Base-by-base conservation (phyloP, 441 rosid genomes). In the Euphorbia celastroides region DNA sequence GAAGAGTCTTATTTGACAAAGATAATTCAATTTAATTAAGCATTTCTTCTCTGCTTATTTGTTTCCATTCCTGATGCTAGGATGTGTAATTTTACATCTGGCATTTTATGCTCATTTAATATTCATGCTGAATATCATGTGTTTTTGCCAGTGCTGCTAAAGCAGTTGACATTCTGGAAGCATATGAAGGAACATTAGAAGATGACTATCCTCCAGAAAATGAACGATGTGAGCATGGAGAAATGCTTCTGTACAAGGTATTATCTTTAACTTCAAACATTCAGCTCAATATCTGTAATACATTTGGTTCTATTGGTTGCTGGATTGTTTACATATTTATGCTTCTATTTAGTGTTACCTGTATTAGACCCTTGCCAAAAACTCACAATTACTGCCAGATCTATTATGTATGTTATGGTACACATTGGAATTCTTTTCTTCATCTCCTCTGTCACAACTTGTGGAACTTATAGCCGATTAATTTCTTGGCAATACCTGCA, bases 191-290 rank as follows among this genome's bases (percentile, higher is more conserved):
- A 73, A 95, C 99, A 59, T 81, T 95, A 60, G 99, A 95, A 77
- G 99, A 90, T 81, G 98, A 90, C 81, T 82, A 89, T 77, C 99
- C 99, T 51, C 99, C 99, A 2, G 99, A 95, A 61, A 92, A 88
- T 81, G 99, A 95, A 81, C 90, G 90, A n/a, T 80, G 87, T 74
- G 99, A 95, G 71, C 98, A 90, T 75, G 89, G 96, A 51, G 99
- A 95, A 84, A 92, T 95, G 99, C 95, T 92, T 78, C 75, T 92
- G 48, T 95, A 95, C 75, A 95, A 95, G 99, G 99, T 95, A 82
- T 64, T 46, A 30, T 34, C n/a, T 20, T 62, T 30, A 34, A 42
- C 66, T 22, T 65, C 42, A 46, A 9, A 62, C 66, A 50, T 59
- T 32, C 28, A 16, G 30, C 44, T 42, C 60, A 31, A 36, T 3